phyloP scores from a whole-genome alignment of 441 rosid genomes.

The Corymbia citriodora region DNA sequence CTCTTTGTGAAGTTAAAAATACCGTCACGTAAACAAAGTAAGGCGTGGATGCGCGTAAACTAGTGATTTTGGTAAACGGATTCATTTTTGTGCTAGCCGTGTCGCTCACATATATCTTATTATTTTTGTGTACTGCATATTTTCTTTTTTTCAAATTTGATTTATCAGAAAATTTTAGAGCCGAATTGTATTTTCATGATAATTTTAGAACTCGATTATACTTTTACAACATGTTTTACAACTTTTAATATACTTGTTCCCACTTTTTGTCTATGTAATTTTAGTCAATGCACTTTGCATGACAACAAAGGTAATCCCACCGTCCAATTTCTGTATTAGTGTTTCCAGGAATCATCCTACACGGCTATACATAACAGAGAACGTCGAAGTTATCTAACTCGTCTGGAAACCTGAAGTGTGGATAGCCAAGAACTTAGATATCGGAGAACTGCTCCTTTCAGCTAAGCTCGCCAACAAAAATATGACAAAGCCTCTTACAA shows the following conservation, averaged over 20 bases:
- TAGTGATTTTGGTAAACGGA: not conserved
- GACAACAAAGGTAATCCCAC: not conserved
- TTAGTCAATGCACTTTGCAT: not conserved
- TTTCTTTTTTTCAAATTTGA: too few species aligned
- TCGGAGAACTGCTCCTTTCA: not conserved
- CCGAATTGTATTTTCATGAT: too few species aligned
- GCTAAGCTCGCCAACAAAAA: not conserved
- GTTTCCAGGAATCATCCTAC: not conserved
- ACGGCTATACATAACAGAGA: not conserved
- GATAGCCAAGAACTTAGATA: too few species aligned
- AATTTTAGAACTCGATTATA: too few species aligned
- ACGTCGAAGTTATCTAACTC: not conserved
- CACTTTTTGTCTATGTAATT: too few species aligned
- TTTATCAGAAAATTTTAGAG: too few species aligned
- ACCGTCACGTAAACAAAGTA: too few species aligned
- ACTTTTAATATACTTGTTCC: too few species aligned
- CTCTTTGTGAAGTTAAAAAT: too few species aligned
- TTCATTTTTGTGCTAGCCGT: not conserved
- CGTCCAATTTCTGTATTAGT: not conserved
- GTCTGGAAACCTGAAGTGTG: too few species aligned
- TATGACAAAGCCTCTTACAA: too few species aligned
- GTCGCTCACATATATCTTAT: not conserved
- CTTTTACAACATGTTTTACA: fast-evolving
- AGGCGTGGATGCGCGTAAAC: not conserved
- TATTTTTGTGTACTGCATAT: not conserved